Base-by-base conservation (phyloP, 306 rosid genomes). In the Alnus rubra region DNA sequence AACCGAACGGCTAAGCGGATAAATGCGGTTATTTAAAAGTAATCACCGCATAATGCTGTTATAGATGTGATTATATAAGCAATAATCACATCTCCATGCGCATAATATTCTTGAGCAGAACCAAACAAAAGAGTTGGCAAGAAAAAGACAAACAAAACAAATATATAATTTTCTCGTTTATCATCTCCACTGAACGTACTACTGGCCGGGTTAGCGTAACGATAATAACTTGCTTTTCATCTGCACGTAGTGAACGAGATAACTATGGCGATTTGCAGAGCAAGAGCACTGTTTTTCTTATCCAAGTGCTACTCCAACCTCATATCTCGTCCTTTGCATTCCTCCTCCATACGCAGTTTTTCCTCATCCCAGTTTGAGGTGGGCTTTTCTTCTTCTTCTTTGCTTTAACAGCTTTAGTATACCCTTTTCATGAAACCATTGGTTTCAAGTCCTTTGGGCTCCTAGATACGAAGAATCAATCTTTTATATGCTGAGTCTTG, bases 301-400 rank as follows among this genome's bases (percentile, higher is more conserved):
- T 80, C 75, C 30, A 82, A 80, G 69, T 77, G 75, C 78, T 82
- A 67, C 45, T 79, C 76, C 84, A 12, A 16, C 10, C 44, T 71
- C 23, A 30, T 53, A 31, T 44, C 62, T 44, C 63, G 81, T 19
- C 72, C 69, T 9, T 63, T 67, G 69, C 78, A 44, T 47, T 76
- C 80, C 50, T 81, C 83, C 51, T 69, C 75, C 75, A 3, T 47
- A 0, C 80, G 89, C 72, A 72, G 87, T 82, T 88, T 82, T 86
- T 87, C 80, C 81, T 89, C 96, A 30, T 83, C 91, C n/a, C 82
- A 78, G 64, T 78, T 86, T 60, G 90, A 84, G 93, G 90, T 83
- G 49, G 42, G 59, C 19, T 58, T 28, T 54, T 12, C 39, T 47
- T 50, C 69, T 16, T 53, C 42, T 42, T 68, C 14, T 8, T 31